These are phyloP conservation scores for Scenedesmus sp. DNA, from an alignment of 163 green algal genomes.

Conservation along the genomic window DNA sequence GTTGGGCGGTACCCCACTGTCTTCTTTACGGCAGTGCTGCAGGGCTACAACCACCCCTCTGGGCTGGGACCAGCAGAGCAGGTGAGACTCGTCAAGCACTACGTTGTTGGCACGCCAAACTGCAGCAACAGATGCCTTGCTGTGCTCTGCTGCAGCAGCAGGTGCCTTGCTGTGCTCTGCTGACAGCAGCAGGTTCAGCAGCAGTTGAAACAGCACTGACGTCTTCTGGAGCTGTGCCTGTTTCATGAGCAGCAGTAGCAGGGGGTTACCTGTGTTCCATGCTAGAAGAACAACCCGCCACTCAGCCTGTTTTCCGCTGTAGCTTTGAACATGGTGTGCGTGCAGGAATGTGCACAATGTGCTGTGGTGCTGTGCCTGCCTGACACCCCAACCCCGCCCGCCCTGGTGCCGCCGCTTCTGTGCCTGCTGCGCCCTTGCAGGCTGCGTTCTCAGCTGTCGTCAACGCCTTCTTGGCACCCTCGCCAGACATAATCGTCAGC, in stretches of 20 bases:
- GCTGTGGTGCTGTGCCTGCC: neutral
- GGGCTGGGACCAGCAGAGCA: constrained; percentile 12
- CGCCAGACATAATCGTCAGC: neutral
- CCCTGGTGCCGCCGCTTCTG: neutral
- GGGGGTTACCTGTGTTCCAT: neutral
- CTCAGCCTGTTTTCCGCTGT: neutral
- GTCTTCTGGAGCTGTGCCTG: neutral
- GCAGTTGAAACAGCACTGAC: neutral
- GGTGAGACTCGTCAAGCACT: neutral
- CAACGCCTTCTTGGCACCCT: constrained; percentile 33
- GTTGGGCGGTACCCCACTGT: constrained; percentile 31
- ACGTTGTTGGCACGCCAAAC: no score
- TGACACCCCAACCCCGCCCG: no score
- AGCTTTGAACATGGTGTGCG: neutral
- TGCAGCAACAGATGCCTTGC: neutral
- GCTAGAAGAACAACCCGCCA: neutral
- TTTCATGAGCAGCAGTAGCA: neutral
- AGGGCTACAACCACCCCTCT: neutral
- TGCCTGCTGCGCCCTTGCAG: neutral
- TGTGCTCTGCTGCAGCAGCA: neutral
- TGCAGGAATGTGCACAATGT: neutral
- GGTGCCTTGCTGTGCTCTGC: neutral
- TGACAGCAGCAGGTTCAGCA: neutral
- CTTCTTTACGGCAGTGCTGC: constrained; percentile 39
- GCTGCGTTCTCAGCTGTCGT: constrained; percentile 30